phyloP scores from a whole-genome alignment of 2,329 filamentous ascomycete species.

The Fusarium nanum region DNA sequence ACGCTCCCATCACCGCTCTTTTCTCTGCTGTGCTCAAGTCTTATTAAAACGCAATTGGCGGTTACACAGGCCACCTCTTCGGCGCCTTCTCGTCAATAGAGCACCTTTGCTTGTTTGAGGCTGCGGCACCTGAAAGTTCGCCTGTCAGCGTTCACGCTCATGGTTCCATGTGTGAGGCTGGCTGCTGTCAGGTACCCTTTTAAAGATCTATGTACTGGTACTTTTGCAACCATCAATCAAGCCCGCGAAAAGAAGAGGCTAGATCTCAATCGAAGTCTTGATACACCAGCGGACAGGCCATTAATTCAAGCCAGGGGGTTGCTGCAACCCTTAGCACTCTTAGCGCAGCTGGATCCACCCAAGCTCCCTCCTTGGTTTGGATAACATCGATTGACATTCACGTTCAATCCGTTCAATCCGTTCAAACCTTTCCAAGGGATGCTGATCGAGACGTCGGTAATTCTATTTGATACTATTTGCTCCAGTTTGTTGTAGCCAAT shows the following conservation, averaged over 20 bases:
- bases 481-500: not conserved
- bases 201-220: slow-evolving; percentile 34
- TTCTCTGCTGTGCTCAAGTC: slow-evolving; percentile 10
- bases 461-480: not conserved
- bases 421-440: not conserved
- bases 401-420: slow-evolving; percentile 1
- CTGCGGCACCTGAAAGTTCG: slow-evolving; percentile 25
- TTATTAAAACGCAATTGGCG: slow-evolving; percentile 7
- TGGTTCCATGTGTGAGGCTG: slow-evolving; percentile 17
- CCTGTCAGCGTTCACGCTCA: slow-evolving; percentile 19
- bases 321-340: slow-evolving; percentile 30
- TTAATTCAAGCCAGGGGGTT: slow-evolving; percentile 33
- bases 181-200: slow-evolving; percentile 26
- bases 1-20: slow-evolving; percentile 35
- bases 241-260: slow-evolving; percentile 11
- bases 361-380: slow-evolving; percentile 44
- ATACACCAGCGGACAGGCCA: slow-evolving; percentile 37
- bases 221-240: slow-evolving; percentile 5
- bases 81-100: slow-evolving; percentile 16
- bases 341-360: slow-evolving; percentile 39
- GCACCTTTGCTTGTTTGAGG: slow-evolving; percentile 28
- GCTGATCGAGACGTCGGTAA: not conserved
- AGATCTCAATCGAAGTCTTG: slow-evolving; percentile 30
- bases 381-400: slow-evolving; percentile 15
- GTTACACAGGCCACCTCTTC: slow-evolving; percentile 16